Conservation (phyloP, 1,139 yeast species). For the Zygoascus hellenicus region DNA sequence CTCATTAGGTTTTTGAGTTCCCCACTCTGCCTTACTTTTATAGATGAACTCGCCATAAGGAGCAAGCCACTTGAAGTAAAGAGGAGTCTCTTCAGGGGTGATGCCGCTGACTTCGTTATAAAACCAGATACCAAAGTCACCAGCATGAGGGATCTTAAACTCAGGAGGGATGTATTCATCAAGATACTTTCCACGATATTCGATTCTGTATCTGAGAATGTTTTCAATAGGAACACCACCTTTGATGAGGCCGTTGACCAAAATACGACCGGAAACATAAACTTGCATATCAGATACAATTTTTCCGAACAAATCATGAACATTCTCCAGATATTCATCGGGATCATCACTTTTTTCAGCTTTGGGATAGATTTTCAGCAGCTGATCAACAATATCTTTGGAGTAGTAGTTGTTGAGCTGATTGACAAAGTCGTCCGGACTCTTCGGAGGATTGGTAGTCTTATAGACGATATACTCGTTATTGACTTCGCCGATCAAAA, state of each 20-base stretch:
- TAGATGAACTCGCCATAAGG: constrained; percentile 30
- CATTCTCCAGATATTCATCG: constrained; percentile 19
- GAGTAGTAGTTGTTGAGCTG: constrained; percentile 39
- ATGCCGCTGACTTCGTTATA: constrained; percentile 28
- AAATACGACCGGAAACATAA: constrained; percentile 36
- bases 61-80: constrained; percentile 25
- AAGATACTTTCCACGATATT: constrained; percentile 31
- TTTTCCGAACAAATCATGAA: constrained; percentile 29
- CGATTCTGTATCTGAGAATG: constrained; percentile 33
- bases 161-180: constrained; percentile 29
- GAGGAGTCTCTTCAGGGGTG: constrained; percentile 25
- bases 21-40: constrained; percentile 28
- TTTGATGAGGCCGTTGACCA: constrained; percentile 27
- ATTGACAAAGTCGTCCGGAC: constrained; percentile 57
- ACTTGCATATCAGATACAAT: constrained; percentile 40
- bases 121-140: constrained; percentile 35
- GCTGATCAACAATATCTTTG: constrained; percentile 26
- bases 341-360: constrained; percentile 7
- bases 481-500: constrained; percentile 38
- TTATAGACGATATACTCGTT: constrained; percentile 36
- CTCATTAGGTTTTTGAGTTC: constrained; percentile 22
- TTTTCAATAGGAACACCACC: constrained; percentile 29
- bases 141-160: constrained; percentile 34
- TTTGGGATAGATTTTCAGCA: constrained; percentile 31
- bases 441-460: constrained; percentile 42